A percentile compares a stretch with the other conserved stretches of the same genome.
These are phyloP conservation scores for Aspergillus versicolor DNA, from an alignment of 2,329 filamentous ascomycete species.

Conservation along the genomic window DNA sequence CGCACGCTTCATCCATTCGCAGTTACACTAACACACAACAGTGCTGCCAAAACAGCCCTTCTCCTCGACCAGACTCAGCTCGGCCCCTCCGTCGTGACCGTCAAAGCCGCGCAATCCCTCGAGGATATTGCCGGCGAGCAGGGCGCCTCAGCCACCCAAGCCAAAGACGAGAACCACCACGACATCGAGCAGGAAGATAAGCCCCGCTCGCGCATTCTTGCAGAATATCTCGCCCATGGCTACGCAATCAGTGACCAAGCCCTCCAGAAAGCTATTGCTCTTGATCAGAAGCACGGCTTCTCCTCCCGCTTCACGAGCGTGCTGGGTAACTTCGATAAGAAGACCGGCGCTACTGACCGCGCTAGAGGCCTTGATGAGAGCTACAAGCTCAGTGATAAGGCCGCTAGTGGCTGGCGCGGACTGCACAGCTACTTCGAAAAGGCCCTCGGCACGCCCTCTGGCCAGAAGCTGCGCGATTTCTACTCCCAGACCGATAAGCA, in stretches of 20 bases:
- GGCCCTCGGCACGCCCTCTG: slow-evolving; percentile 81
- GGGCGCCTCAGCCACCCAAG: slow-evolving; percentile 53
- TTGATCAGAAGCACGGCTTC: slow-evolving; percentile 88
- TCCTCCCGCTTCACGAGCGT: slow-evolving; percentile 75
- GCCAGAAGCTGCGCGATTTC: slow-evolving; percentile 82
- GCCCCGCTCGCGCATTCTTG: slow-evolving; percentile 86
- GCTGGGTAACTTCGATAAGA: slow-evolving; percentile 74
- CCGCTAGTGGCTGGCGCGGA: slow-evolving; percentile 65
- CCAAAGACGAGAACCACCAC: slow-evolving; percentile 57
- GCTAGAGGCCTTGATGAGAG: slow-evolving; percentile 80
- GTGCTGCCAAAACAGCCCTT: slow-evolving; percentile 89
- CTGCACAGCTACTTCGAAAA: slow-evolving; percentile 92
- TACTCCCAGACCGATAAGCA: slow-evolving; percentile 84
- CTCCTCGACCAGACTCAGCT: slow-evolving; percentile 97
- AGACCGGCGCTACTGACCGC: slow-evolving; percentile 84
- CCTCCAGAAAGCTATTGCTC: slow-evolving; percentile 77
- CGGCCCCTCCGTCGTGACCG: slow-evolving; percentile 71
- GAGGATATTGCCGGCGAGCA: slow-evolving; percentile 64
- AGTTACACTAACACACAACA: slow-evolving; percentile 20
- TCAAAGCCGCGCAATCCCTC: slow-evolving; percentile 68
- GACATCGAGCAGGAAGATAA: slow-evolving; percentile 95
- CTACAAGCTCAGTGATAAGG: slow-evolving; percentile 77
- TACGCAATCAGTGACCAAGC: slow-evolving; percentile 78
- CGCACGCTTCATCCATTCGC: slow-evolving; percentile 14
- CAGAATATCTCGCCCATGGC: slow-evolving; percentile 94